Evolutionary conservation across 129 eudicot genomes (phyloP).

Genomic region (Solidago caesia): DNA sequence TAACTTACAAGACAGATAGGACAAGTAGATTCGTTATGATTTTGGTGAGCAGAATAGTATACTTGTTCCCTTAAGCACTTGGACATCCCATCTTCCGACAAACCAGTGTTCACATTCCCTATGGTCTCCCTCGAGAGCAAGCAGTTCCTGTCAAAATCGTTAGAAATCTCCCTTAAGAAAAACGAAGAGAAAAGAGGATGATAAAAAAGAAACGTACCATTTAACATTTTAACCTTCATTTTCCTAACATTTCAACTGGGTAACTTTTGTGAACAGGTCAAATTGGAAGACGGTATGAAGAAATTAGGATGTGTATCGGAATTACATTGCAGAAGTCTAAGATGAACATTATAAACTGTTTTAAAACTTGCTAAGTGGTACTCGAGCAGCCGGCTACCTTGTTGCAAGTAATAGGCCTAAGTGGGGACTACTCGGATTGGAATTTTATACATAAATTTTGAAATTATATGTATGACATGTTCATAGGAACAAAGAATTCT

Average conservation of each 20-base stretch:
- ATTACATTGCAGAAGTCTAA: background rate
- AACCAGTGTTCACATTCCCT: constrained; percentile 45
- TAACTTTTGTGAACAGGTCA: background rate
- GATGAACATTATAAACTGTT: too few species aligned
- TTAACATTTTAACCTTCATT: background rate
- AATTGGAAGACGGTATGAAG: background rate
- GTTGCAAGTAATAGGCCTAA: too few species aligned
- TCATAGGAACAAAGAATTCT: too few species aligned
- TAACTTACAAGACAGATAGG: constrained; percentile 46
- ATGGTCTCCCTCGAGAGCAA: constrained; percentile 52
- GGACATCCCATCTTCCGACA: constrained; percentile 38
- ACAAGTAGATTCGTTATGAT: constrained; percentile 21
- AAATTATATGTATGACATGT: too few species aligned
- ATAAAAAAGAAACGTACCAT: background rate
- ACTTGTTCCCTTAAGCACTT: constrained; percentile 33
- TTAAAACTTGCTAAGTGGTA: too few species aligned
- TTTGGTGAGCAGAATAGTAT: constrained; percentile 19
- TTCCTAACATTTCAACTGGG: background rate
- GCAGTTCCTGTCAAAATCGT: constrained; percentile 37
- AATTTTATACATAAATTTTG: too few species aligned
- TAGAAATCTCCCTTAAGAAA: background rate
- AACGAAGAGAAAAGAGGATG: background rate
- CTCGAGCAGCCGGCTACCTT: too few species aligned
- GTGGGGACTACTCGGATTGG: too few species aligned
- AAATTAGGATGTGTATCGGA: background rate